A percentile compares a stretch with the other conserved stretches of the same genome.
These are phyloP conservation scores for Pseudomonodictys pantanalensis DNA, from an alignment of 495 filamentous ascomycete species.

Conservation along the genomic window DNA sequence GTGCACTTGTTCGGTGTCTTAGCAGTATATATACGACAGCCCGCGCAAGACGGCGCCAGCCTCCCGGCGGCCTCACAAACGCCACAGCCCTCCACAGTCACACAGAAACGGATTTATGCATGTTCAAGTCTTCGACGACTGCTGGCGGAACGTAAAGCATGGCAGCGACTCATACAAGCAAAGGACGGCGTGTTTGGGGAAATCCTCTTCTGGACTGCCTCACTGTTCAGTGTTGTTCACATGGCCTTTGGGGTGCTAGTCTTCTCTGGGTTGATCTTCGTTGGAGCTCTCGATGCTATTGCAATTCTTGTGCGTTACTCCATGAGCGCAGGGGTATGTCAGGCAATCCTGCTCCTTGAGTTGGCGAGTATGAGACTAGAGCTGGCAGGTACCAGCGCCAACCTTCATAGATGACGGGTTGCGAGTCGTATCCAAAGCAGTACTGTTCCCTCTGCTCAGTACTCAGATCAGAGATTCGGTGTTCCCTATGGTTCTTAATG, in stretches of 20 bases:
- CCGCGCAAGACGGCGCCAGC: too few species aligned
- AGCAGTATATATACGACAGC: not conserved
- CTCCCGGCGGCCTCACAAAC: not conserved
- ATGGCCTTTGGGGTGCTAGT: not conserved
- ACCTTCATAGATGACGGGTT: too few species aligned
- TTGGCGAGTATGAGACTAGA: not conserved
- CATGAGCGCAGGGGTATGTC: not conserved
- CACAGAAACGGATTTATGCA: not conserved
- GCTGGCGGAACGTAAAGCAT: not conserved
- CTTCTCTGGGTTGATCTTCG: not conserved
- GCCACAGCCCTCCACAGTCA: not conserved
- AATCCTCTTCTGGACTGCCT: not conserved
- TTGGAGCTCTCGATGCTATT: not conserved
- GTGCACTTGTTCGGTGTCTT: not conserved
- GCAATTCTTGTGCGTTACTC: not conserved
- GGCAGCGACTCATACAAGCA: not conserved
- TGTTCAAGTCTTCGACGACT: not conserved
- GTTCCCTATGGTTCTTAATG: too few species aligned
- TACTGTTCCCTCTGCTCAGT: too few species aligned
- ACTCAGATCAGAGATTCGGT: too few species aligned
- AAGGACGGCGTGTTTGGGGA: not conserved
- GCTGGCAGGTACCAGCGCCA: not conserved
- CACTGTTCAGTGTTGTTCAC: not conserved
- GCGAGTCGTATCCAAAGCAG: too few species aligned
- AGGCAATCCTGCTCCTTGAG: not conserved